A percentile compares a stretch with the other conserved stretches of the same genome.
Evolutionary conservation across 495 filamentous ascomycete genomes (phyloP).

Genomic region (Clohesyomyces aquaticus): DNA sequence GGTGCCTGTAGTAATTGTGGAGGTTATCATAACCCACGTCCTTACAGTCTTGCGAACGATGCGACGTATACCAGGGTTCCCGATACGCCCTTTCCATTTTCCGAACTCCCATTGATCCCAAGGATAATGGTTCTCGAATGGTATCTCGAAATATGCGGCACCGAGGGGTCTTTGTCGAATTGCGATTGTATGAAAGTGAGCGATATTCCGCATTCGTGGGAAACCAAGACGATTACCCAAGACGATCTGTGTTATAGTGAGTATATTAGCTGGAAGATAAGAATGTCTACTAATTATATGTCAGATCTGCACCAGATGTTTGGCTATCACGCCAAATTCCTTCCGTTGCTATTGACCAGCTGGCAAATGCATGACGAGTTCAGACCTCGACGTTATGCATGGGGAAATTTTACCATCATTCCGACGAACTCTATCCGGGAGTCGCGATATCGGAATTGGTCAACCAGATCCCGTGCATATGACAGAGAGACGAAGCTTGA

Average conservation of each 20-base stretch:
- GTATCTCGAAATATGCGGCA: background rate
- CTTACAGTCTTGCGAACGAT: background rate
- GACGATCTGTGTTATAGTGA: background rate
- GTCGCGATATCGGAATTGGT: background rate
- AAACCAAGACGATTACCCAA: no score
- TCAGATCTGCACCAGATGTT: background rate
- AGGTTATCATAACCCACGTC: background rate
- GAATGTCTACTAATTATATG: no score
- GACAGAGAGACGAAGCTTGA: background rate
- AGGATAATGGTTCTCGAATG: background rate
- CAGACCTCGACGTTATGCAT: background rate
- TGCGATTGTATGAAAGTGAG: slow-evolving; percentile 3
- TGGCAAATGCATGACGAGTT: slow-evolving; percentile 5
- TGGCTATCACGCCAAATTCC: slow-evolving; percentile 4
- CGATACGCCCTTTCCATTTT: background rate
- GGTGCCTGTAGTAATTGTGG: background rate
- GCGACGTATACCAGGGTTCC: background rate
- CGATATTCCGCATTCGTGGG: no score
- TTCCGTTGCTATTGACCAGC: background rate
- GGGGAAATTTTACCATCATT: background rate
- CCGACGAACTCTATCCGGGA: slow-evolving; percentile 1
- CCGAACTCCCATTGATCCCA: background rate
- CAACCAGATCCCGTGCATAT: background rate
- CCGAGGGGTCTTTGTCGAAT: background rate
- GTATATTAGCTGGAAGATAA: no score